Base-by-base conservation (phyloP, 306 rosid genomes). In the Styphnolobium japonicum region DNA sequence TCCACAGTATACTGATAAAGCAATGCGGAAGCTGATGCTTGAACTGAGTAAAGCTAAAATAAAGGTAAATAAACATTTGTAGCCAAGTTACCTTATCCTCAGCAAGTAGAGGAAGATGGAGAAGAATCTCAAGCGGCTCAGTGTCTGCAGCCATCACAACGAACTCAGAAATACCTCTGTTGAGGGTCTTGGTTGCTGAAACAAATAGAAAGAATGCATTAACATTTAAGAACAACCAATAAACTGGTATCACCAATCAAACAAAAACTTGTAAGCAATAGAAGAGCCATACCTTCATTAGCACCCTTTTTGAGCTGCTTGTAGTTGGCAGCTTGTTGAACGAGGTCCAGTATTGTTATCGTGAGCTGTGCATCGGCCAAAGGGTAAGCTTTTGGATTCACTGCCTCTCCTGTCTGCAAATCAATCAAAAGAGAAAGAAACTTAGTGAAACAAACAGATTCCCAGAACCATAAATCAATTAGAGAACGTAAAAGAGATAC, bases 271-370 rank as follows among this genome's bases (percentile, higher is more conserved):
- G n/a, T n/a, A n/a, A 12, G 0, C 9, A 15, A 3, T 34, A 46
- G n/a, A n/a, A n/a, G n/a, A n/a, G n/a, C n/a, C n/a, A 42, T 10
- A 94, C 98, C 97, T 91, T 94, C 95, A 81, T 94, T 94, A 7
- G 97, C 98, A 9, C 97, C 97, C 86, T 94, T 94, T 71, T 94
- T 94, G 75, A 94, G 94, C 82, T 94, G 98, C 87, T 94, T 91
- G 76, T 92, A 92, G 73, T 94, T 91, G 15, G 96, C 84, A 56
- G 97, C 97, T 81, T 94, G 98, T 66, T 94, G 98, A 82, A 92
- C 90, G 75, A 94, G 97, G 43, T 94, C 97, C 68, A 94, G 43
- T 3, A 92, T 92, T 12, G 97, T 92, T 52, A 92, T 89, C 0
- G 90, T 71, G 21, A 94, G 88, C 70, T 94, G 97, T 0, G 97